Evolutionary conservation across 2,329 filamentous ascomycete species (phyloP).

Genomic region (Verticillium dahliae): DNA sequence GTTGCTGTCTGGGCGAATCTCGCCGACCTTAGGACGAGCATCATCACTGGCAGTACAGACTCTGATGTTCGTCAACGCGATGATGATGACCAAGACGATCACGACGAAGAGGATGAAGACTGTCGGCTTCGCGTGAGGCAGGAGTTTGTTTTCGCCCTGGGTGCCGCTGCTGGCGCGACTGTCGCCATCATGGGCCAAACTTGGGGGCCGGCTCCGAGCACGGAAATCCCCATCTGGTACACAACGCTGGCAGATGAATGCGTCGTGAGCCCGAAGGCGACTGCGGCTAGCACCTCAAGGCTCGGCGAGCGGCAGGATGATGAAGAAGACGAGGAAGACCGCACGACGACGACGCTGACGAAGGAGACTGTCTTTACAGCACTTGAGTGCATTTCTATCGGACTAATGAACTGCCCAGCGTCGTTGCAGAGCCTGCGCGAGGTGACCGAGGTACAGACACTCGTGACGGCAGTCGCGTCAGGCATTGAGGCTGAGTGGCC

Average conservation of each 20-base stretch:
- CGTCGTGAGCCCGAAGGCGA: constrained; percentile 10
- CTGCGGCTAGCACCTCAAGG: neutral
- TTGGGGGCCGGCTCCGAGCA: constrained; percentile 43
- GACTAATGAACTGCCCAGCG: constrained; percentile 40
- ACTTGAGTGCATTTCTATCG: constrained; percentile 33
- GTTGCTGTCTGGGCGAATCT: constrained; percentile 43
- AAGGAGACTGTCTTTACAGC: constrained; percentile 26
- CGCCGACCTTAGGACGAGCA: constrained; percentile 45
- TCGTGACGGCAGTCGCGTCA: constrained; percentile 30
- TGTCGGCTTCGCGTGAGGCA: constrained; percentile 41
- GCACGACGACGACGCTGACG: constrained; percentile 24
- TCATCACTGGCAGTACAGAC: constrained; percentile 28
- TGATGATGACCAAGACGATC: constrained; percentile 6
- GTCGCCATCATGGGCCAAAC: constrained; percentile 32
- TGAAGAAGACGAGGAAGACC: constrained; percentile 22
- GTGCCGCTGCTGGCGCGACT: constrained; percentile 47
- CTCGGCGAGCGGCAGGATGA: constrained; percentile 1
- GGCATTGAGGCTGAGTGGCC: constrained; percentile 33
- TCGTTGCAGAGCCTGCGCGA: constrained; percentile 39
- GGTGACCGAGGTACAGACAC: constrained; percentile 28
- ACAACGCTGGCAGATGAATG: constrained; percentile 41
- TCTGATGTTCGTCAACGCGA: constrained; percentile 10
- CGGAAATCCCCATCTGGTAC: constrained; percentile 43
- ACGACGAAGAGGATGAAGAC: constrained; percentile 15
- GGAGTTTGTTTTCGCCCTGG: constrained; percentile 43